phyloP scores from a whole-genome alignment of 129 eudicot species.

The Flaveria trinervia region DNA sequence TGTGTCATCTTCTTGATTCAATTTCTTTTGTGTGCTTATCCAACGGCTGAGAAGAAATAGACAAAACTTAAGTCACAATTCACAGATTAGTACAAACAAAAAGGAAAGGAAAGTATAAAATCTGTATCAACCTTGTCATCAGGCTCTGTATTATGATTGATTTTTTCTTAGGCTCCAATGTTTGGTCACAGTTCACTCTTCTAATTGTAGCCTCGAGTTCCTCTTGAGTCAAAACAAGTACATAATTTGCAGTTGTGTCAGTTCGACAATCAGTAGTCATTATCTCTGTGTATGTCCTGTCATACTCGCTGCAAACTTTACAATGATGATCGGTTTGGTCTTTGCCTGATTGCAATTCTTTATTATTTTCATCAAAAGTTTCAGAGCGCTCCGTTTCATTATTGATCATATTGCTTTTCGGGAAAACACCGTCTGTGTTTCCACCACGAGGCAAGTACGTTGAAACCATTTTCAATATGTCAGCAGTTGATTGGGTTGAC shows the following conservation, averaged over 20 bases:
- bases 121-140: constrained; percentile 57
- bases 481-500: constrained; percentile 43
- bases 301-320: constrained; percentile 35
- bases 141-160: constrained; percentile 67
- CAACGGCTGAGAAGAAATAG: constrained; percentile 58
- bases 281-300: constrained; percentile 36
- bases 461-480: constrained; percentile 49
- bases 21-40: constrained; percentile 54
- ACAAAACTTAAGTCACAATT: neutral
- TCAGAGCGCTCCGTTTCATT: constrained; percentile 19
- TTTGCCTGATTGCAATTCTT: constrained; percentile 28
- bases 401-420: constrained; percentile 14
- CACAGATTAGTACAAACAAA: constrained; percentile 4
- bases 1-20: constrained; percentile 35
- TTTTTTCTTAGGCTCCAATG: constrained; percentile 61
- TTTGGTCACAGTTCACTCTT: constrained; percentile 63
- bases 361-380: constrained; percentile 24
- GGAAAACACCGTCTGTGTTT: neutral
- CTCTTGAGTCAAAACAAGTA: constrained; percentile 54
- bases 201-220: constrained; percentile 75
- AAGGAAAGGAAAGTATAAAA: neutral
- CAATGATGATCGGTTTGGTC: constrained; percentile 31
- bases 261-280: constrained; percentile 30
- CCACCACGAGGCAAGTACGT: constrained; percentile 43
- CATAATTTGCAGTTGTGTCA: constrained; percentile 29